Evolutionary conservation across 2,329 filamentous ascomycete species (phyloP), one percentile per base, ranked within the genome.

Genomic region (Colletotrichum sp.): DNA sequence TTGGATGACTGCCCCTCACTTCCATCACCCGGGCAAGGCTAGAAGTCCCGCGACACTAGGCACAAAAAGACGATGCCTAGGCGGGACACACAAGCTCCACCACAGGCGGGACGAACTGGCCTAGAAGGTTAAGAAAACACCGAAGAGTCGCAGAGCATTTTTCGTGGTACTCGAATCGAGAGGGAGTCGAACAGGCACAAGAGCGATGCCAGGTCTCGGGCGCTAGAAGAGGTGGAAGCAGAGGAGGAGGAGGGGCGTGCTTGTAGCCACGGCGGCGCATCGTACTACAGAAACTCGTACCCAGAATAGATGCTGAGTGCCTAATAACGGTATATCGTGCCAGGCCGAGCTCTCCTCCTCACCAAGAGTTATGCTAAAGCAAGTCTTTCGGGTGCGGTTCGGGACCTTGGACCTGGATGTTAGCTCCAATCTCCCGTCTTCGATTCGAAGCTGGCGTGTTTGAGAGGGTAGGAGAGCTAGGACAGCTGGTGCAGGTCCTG

Each of bases 221-320:
- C 32, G 43, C 43, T 52, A 52, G 43, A 13, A 64, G 61, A 43
- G 34, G n/a, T 24, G 36, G 34, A 52, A 36, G 52, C 18, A 26
- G 36, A 39, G 28, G 60, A 18, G 28, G 48, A 18, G 26, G 28
- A 34, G 70, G 67, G 69, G 72, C 39, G 72, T 75, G 72, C 18
- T 30, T 21, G 28, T 72, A 75, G 39, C 28, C 28, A 18, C 63
- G 55, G 61, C 63, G 39, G 61, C 10, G 57, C 55, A 39, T 72
- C 69, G 28, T 32, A 55, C 57, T 24, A 30, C 21, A 61, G 57
- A 43, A 30, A 16, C 24, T 72, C 39, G 72, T 72, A 52, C 72
- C 55, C 69, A 75, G 72, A 75, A 72, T 75, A 75, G 72, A 75
- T 72, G 69, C 52, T 55, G 21, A 48, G 55, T 55, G 57, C 59